Evolutionary conservation across 768 basidiomycete genomes (phyloP), one percentile per base, ranked within the genome.

Genomic region (Tricholoma hemisulphureum): DNA sequence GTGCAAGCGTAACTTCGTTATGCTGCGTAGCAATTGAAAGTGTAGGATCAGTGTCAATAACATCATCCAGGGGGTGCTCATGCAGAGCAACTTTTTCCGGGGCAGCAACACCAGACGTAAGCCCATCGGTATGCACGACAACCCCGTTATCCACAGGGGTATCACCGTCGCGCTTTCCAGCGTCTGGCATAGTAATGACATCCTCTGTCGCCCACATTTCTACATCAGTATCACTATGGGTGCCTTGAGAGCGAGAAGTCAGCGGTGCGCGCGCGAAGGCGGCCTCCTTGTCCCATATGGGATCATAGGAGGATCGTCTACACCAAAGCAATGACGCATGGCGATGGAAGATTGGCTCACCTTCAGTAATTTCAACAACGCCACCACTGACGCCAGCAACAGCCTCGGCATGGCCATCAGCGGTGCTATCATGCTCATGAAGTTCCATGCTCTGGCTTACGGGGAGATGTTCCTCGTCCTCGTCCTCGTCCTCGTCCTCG

Each of bases 191-290:
- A 39, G 48, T 18, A 34, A 48, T 74, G 60, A 66, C 66, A 63
- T 71, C 71, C 68, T 77, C 61, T 66, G 65, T 69, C 60, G 60
- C 57, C 62, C 64, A 73, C 65, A 78, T 72, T 74, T 78, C 69
- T 60, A 72, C 67, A 70, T 69, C 74, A 74, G 67, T 63, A 61
- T 56, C 69, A 71, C 70, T 67, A 75, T 69, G 63, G 71, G 74
- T 69, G 71, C 80, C 82, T 83, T 81, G 75, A 76, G 65, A 79
- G 71, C 66, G 68, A 70, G 70, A 73, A 69, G 83, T 91, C 73
- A 90, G 89, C 73, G 70, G 77, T 76, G 80, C 77, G 83, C 79
- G 81, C 77, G 73, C 70, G 66, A 75, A 16, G 76, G 79, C 76
- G 72, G 66, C 73, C 76, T 73, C 74, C 76, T 72, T 70, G 61